Conservation (phyloP, 139 green algal genomes). For the Asterochloris erici region DNA sequence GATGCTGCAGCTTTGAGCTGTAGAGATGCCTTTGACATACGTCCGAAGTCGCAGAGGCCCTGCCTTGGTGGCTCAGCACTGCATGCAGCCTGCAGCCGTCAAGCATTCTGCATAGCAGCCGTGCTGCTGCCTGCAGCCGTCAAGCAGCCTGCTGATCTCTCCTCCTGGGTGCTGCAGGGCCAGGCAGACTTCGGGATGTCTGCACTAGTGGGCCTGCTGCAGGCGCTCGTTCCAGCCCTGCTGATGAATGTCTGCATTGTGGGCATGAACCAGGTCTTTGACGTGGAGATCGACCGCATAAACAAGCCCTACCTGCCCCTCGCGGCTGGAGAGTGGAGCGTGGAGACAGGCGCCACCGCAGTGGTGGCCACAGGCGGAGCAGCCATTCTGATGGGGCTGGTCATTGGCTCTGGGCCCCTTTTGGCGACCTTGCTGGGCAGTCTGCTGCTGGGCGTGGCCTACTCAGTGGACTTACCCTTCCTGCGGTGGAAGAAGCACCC, state of each 20-base stretch:
- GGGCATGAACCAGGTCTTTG: slow-evolving; percentile 64
- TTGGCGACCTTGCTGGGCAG: slow-evolving; percentile 69
- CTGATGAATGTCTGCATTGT: slow-evolving; percentile 96
- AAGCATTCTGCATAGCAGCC: background rate
- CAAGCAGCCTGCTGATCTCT: background rate
- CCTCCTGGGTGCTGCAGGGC: background rate
- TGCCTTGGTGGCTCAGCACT: background rate
- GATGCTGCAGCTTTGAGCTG: background rate
- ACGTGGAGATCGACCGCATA: slow-evolving; percentile 88
- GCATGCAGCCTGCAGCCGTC: background rate
- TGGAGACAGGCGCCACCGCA: slow-evolving; percentile 37
- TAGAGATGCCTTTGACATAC: background rate
- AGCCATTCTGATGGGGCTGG: slow-evolving; percentile 2
- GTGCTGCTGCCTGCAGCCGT: background rate
- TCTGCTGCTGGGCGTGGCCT: slow-evolving; percentile 81
- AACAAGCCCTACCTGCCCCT: slow-evolving; percentile 98
- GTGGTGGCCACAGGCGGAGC: slow-evolving; percentile 24
- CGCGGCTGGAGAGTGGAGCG: slow-evolving; percentile 78
- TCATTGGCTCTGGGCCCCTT: slow-evolving; percentile 44
- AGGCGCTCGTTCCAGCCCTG: slow-evolving; percentile 79
- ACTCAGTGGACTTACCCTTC: slow-evolving; percentile 82
- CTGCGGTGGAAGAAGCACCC: slow-evolving; percentile 92
- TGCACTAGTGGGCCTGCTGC: slow-evolving; percentile 3
- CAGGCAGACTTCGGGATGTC: background rate
- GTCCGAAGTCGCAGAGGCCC: background rate